Conservation (phyloP, 2,329 filamentous ascomycete genomes). For the Waltergamsia citrina region DNA sequence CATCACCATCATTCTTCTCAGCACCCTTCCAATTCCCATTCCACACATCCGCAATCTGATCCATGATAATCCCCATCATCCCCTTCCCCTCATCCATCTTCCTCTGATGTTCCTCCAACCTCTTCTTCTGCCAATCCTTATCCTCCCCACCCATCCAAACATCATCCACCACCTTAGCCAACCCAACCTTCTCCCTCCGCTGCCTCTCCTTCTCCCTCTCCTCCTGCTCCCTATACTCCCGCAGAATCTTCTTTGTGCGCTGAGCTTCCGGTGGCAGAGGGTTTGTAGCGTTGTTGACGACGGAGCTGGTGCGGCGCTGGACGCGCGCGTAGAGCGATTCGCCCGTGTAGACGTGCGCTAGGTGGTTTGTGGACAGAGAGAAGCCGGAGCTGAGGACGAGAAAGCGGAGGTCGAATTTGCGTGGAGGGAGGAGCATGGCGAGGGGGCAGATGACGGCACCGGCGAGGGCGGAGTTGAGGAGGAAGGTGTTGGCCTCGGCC, state of each 20-base stretch:
- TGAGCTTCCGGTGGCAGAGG: conserved; percentile 49
- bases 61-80: conserved; percentile 44
- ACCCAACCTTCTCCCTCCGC: conserved; percentile 13
- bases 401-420: conserved; percentile 40
- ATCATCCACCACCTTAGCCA: conserved; percentile 27
- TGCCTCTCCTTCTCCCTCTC: conserved; percentile 2
- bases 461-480: conserved; percentile 39
- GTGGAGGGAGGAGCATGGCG: conserved; percentile 40
- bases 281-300: conserved; percentile 39
- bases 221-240: conserved; percentile 28
- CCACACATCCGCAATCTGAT: conserved; percentile 47
- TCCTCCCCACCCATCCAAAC: conserved; percentile 51
- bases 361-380: conserved; percentile 44
- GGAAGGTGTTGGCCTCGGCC: conserved; percentile 17
- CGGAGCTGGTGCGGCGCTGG: conserved; percentile 27
- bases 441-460: conserved; percentile 36
- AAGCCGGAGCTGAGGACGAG: conserved; percentile 38
- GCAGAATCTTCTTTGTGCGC: conserved; percentile 35
- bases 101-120: conserved; percentile 39
- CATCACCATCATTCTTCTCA: conserved; percentile 14
- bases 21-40: conserved; percentile 22
- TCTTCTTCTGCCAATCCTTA: conserved; percentile 44
- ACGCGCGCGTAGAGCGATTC: conserved; percentile 40
- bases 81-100: conserved; percentile 46
- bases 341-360: conserved; percentile 47